Percentiles rank a stretch among this genome's conserved stretches.
Evolutionary conservation across 495 filamentous ascomycete species (phyloP).

Genomic region (Penicillium goetzii): DNA sequence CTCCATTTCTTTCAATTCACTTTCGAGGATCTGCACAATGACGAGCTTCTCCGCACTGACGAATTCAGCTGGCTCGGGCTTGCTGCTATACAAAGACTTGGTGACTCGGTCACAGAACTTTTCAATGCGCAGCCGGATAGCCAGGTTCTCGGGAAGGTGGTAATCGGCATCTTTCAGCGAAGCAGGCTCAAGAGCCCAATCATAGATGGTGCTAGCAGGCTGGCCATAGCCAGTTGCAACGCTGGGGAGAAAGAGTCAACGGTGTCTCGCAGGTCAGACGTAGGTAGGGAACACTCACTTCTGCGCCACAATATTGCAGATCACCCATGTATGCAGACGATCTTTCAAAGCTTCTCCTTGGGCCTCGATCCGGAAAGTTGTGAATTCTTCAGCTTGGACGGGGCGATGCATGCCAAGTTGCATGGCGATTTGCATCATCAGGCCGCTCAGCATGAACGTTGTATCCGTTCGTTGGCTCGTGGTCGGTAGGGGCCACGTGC

Average conservation of each 20-base stretch:
- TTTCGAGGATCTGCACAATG: conserved; percentile 60
- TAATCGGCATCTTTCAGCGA: conserved; percentile 67
- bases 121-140: conserved; percentile 77
- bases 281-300: conserved; percentile 46
- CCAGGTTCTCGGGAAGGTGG: conserved; percentile 66
- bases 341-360: conserved; percentile 85
- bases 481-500: conserved; percentile 89
- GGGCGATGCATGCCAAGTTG: conserved; percentile 89
- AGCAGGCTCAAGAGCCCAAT: conserved; percentile 75
- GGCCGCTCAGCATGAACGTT: conserved; percentile 84
- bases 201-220: conserved; percentile 81
- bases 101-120: conserved; percentile 85
- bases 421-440: conserved; percentile 95
- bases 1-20: conserved; percentile 58
- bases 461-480: conserved; percentile 84
- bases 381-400: conserved; percentile 89
- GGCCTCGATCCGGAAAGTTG: conserved; percentile 76
- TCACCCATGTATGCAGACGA: conserved; percentile 85
- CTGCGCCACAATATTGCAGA: conserved; percentile 90
- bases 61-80: conserved; percentile 72
- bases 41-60: conserved; percentile 72
- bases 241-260: conserved; percentile 43
- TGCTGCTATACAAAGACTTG: conserved; percentile 82
- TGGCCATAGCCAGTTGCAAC: conserved; percentile 91
- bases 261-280: not conserved